These are phyloP conservation scores for Candida oleophila DNA, from an alignment of 805 yeast species.

Conservation along the genomic window DNA sequence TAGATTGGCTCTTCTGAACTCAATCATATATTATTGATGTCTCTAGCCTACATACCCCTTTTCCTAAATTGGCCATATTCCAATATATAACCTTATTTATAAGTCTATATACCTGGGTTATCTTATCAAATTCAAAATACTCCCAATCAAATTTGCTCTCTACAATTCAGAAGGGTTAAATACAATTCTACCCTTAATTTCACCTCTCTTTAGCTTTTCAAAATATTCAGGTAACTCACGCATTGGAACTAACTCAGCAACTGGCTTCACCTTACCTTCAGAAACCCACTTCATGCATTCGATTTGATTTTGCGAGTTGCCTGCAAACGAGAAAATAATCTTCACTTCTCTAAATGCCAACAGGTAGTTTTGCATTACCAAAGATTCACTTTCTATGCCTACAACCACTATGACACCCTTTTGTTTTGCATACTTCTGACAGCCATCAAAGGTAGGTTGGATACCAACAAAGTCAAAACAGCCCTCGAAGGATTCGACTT, in stretches of 20 bases:
- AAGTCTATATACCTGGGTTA: too few relatives aligned
- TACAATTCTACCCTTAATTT: constrained; percentile 43
- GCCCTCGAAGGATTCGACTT: constrained; percentile 34
- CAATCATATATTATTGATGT: too few relatives aligned
- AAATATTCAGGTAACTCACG: constrained; percentile 35
- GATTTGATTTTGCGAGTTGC: constrained; percentile 41
- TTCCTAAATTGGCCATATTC: too few relatives aligned
- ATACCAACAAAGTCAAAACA: constrained; percentile 40
- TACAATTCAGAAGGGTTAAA: constrained; percentile 22
- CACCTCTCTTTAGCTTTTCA: constrained; percentile 34
- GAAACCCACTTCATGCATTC: constrained; percentile 44
- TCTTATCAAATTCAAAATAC: too few relatives aligned
- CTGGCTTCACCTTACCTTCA: constrained; percentile 39
- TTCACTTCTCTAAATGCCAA: constrained; percentile 42
- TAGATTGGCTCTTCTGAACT: too few relatives aligned
- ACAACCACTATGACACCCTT: constrained; percentile 42
- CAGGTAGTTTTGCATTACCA: constrained; percentile 29
- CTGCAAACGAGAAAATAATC: constrained; percentile 43
- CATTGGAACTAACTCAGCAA: constrained; percentile 27
- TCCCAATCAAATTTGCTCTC: not conserved
- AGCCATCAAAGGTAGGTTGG: constrained; percentile 26
- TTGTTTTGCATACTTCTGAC: constrained; percentile 28
- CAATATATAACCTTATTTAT: too few relatives aligned
- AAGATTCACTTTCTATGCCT: constrained; percentile 39
- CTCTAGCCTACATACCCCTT: too few relatives aligned